Conservation (phyloP, 176 grass and related monocot species). For the Rhynchospora tenuis region DNA sequence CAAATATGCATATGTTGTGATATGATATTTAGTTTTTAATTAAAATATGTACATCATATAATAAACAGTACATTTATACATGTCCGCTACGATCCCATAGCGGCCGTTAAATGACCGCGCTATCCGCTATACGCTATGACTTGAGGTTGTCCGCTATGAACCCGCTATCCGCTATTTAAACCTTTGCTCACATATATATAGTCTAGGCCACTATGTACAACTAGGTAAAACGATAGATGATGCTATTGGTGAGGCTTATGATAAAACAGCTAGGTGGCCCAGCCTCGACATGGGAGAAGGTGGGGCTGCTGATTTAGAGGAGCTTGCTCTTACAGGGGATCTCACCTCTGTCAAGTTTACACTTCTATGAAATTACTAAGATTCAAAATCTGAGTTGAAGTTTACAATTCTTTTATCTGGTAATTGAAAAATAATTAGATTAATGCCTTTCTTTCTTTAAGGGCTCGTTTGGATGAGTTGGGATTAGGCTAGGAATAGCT, state of each 20-base stretch:
- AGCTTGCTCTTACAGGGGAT: slow-evolving; percentile 83
- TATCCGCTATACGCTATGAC: too few species aligned
- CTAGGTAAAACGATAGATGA: slow-evolving; percentile 95
- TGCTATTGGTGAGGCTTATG: slow-evolving; percentile 99
- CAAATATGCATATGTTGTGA: too few species aligned
- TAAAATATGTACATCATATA: too few species aligned
- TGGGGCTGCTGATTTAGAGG: slow-evolving; percentile 89
- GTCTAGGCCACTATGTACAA: slow-evolving; percentile 88
- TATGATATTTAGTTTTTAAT: too few species aligned
- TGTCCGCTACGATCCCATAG: too few species aligned
- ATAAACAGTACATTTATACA: too few species aligned
- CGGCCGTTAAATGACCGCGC: too few species aligned
- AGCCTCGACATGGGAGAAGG: slow-evolving; percentile 91
- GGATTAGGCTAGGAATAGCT: too few species aligned
- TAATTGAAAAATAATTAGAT: slow-evolving; percentile 45
- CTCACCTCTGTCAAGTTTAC: slow-evolving; percentile 62
- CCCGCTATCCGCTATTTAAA: too few species aligned
- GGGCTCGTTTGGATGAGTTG: too few species aligned
- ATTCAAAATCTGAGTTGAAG: neutral
- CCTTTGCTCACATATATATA: too few species aligned
- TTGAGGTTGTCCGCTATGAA: too few species aligned
- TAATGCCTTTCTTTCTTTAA: slow-evolving; percentile 4
- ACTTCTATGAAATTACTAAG: slow-evolving; percentile 16
- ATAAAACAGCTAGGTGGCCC: slow-evolving; percentile 92
- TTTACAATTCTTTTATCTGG: slow-evolving; percentile 36